Base-by-base conservation (phyloP, 208 protist genomes). In the Leptomonas pyrrhocoris region DNA sequence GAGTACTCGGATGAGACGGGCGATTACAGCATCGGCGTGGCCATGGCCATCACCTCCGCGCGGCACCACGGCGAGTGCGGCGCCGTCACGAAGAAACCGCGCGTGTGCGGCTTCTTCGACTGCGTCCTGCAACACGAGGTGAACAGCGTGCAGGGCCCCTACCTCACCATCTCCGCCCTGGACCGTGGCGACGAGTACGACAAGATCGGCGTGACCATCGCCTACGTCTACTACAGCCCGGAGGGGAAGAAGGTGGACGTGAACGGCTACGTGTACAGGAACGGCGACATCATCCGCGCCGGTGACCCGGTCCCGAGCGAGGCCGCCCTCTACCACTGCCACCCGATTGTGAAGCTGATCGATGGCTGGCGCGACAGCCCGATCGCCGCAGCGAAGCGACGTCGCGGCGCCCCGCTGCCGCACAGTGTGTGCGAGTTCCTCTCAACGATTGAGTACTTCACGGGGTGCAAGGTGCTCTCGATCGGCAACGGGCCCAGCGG, bases 101-200 rank as follows among this genome's bases (percentile, higher is more conserved):
- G 94, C 31, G 81, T 96, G 15, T 94, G 89, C 66, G 94, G 94
- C 27, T 89, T 95, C 59, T 97, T 97, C 71, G 94, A 97, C 60
- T 97, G 94, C 69, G 94, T 97, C n/a, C 75, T 95, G 36, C 94
- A 97, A 48, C 74, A 90, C 74, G 94, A 96, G 74, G 91, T 97
- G 53, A 97, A 94, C 77, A 77, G 78, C 25, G 79, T 87, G 16
- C 94, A 97, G 70, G 94, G 94, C 23, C 94, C 94, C 25, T 96
- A 95, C 71, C 81, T 96, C n/a, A 90, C 90, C 74, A 97, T 97
- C 76, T 96, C 90, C 40, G 94, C 94, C 15, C 62, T 97, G 18
- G 94, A 97, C 76, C 89, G 94, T 58, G 94, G 89, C 12, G 94
- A 97, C 45, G 90, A 95, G 53, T 97, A 97, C 77, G 92, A 97